A percentile compares a stretch with the other conserved stretches of the same genome.
Conservation (phyloP, 2,329 filamentous ascomycete species). For the Lachnellula cervina region DNA sequence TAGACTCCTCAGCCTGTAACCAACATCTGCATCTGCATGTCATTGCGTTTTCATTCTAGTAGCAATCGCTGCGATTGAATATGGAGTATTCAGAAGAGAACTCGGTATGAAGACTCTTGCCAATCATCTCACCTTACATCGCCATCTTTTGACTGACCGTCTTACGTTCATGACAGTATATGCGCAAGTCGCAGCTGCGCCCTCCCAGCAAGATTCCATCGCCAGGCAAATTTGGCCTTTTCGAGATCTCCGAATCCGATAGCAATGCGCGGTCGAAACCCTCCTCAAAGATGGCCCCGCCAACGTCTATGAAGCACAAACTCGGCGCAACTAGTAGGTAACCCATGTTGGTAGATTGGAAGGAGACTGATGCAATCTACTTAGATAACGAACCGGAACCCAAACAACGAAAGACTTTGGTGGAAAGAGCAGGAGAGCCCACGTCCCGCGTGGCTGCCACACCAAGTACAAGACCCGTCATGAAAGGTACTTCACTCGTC, state of each 20-base stretch:
- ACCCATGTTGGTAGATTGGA: not conserved
- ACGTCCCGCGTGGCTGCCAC: conserved; percentile 38
- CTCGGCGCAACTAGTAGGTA: conserved; percentile 16
- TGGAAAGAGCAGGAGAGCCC: conserved; percentile 50
- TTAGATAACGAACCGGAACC: conserved; percentile 50
- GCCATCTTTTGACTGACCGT: conserved; percentile 4
- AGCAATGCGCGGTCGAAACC: conserved; percentile 49
- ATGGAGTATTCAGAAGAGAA: conserved; percentile 28
- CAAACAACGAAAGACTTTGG: conserved; percentile 53
- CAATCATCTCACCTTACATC: not conserved
- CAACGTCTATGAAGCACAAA: conserved; percentile 47
- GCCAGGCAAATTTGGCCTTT: conserved; percentile 35
- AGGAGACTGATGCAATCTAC: conserved; percentile 9
- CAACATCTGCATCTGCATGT: conserved; percentile 12
- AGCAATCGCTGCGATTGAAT: conserved; percentile 20
- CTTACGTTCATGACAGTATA: conserved; percentile 14
- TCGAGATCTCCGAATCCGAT: conserved; percentile 57
- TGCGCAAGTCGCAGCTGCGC: conserved; percentile 26
- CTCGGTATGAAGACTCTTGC: conserved; percentile 15
- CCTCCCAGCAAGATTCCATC: conserved; percentile 26
- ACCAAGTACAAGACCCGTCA: conserved; percentile 37
- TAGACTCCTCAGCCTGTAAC: not conserved
- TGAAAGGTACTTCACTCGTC: conserved; percentile 25
- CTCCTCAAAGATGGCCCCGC: conserved; percentile 37
- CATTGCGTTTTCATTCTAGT: conserved; percentile 19